These are phyloP conservation scores for Mentha longifolia DNA, from an alignment of 257 asterid species.

Conservation along the genomic window DNA sequence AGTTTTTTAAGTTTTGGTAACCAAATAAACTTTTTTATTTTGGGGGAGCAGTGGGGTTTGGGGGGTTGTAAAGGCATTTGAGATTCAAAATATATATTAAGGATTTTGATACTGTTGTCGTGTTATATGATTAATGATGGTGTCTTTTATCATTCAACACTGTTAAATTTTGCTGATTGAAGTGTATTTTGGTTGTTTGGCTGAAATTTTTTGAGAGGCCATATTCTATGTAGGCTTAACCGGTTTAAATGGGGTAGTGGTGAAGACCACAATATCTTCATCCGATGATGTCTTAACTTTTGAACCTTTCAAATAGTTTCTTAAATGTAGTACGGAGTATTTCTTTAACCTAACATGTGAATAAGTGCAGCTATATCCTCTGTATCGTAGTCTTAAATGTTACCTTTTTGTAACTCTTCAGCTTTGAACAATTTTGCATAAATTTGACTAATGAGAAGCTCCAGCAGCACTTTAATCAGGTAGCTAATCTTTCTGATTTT, in stretches of 20 bases:
- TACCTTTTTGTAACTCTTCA: conserved; percentile 43
- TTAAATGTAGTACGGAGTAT: conserved; percentile 18
- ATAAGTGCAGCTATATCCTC: conserved; percentile 17
- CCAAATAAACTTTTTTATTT: too few relatives aligned
- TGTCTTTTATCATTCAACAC: conserved; percentile 11
- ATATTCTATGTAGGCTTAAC: neutral
- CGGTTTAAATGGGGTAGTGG: conserved; percentile 11
- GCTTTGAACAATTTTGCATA: conserved; percentile 97
- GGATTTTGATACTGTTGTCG: neutral
- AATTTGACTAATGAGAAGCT: conserved; percentile 98
- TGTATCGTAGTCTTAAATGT: conserved; percentile 21
- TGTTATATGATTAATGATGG: conserved; percentile 3
- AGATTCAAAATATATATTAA: neutral
- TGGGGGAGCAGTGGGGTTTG: too few relatives aligned
- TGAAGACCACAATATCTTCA: neutral
- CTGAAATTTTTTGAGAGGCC: neutral
- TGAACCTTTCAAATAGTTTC: conserved; percentile 8
- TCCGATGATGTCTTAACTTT: conserved; percentile 16
- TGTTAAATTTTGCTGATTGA: neutral
- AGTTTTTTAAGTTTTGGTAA: too few relatives aligned
- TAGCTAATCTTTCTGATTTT: conserved; percentile 30
- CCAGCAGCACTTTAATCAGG: conserved; percentile 99
- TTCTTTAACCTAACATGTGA: conserved; percentile 17
- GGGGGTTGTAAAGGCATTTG: conserved; percentile 8
- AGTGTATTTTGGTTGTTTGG: neutral